Base-by-base conservation (phyloP, 2,329 filamentous ascomycete genomes). In the Ophiostoma sp. region DNA sequence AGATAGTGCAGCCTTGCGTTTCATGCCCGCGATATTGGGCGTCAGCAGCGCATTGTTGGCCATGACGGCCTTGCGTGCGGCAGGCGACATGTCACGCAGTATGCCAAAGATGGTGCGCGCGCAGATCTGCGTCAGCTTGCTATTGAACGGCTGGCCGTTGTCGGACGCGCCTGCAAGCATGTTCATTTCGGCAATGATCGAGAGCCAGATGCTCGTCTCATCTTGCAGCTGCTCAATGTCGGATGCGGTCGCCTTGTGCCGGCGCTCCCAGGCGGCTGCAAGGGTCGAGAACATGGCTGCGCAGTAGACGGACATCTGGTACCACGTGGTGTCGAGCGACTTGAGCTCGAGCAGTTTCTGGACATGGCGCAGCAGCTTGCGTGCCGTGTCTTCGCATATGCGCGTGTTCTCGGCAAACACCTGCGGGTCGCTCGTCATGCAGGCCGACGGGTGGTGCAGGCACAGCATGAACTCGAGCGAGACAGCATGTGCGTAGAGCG, bases 271-370 rank as follows among this genome's bases (percentile, higher is more conserved):
- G 70, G 89, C 85, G 1, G 87, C 86, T 66, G 90, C 91, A 0
- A 94, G 80, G 17, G 86, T 88, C 0, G 90, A 90, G 74, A 93
- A 91, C 70, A 92, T 88, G 35, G 90, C 90, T 62, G 89, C 87
- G 15, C 91, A 83, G 75, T 91, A 92, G 6, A 91, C 85, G 0
- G 90, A 89, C 67, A 87, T 84, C 67, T 90, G 89, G 75, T 91
- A 90, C 90, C 91, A 94, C 0, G 90, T 92, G 1, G 90, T 91
- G 76, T 94, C 91, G 4, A 94, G 80, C 64, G 87, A 88, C 75
- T 90, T 91, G 71, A 88, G 81, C 74, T 83, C 84, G 71, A 86
- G 85, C 67, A 94, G 79, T 69, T 86, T 81, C 31, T 83, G 81
- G 6, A 89, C 86, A 35, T 85, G 83, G 31, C 82, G 81, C 2